phyloP scores from a whole-genome alignment of 2,329 filamentous ascomycete species.

The Ascosphaera pollenicola region DNA sequence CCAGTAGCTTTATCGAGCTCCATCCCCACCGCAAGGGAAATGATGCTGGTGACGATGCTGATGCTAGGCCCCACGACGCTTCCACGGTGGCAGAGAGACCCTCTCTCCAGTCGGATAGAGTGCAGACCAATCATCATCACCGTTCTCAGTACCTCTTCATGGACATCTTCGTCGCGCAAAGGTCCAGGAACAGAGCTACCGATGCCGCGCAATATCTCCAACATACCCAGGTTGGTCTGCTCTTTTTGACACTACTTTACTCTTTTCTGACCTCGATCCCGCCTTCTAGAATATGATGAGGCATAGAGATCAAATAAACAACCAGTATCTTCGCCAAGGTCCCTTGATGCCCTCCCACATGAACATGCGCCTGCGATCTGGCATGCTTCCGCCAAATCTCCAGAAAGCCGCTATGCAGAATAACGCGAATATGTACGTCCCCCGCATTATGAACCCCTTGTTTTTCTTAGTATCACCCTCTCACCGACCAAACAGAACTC shows the following conservation, averaged over 20 bases:
- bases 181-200: slow-evolving; percentile 40
- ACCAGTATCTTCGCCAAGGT: slow-evolving; percentile 54
- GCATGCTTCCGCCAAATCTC: slow-evolving; percentile 24
- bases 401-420: slow-evolving; percentile 60
- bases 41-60: not conserved
- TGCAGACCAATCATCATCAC: not conserved
- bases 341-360: slow-evolving; percentile 33
- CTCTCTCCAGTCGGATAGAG: not conserved
- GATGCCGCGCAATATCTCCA: slow-evolving; percentile 54
- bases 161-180: slow-evolving; percentile 79
- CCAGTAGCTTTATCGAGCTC: not conserved
- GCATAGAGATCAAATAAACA: slow-evolving; percentile 52
- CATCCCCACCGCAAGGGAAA: not conserved
- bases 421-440: slow-evolving; percentile 27
- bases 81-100: not conserved
- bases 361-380: slow-evolving; percentile 38
- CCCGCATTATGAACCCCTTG: slow-evolving; percentile 3
- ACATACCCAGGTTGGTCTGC: slow-evolving; percentile 48
- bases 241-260: not conserved
- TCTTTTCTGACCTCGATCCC: not conserved
- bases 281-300: slow-evolving; percentile 35
- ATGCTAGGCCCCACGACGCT: not conserved
- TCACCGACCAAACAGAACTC: slow-evolving; percentile 21
- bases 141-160: slow-evolving; percentile 36
- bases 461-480: slow-evolving; percentile 5